Evolutionary conservation across 1,284 basidiomycete species (phyloP).

Genomic region (Ceratobasidium sp.): DNA sequence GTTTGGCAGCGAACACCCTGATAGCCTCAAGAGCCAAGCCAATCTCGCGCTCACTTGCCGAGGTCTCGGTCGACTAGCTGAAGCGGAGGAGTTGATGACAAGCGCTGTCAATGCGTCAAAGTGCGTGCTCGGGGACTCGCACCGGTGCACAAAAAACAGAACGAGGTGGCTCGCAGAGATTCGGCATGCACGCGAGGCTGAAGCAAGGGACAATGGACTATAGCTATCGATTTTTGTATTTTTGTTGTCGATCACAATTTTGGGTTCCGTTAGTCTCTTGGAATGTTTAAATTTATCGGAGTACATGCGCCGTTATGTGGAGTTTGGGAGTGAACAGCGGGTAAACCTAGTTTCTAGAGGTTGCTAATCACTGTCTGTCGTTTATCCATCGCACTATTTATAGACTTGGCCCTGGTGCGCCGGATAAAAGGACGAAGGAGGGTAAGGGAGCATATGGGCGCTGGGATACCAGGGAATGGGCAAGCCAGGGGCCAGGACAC

Average conservation of each 20-base stretch:
- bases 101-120: slow-evolving; percentile 10
- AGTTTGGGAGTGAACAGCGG: background rate
- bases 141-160: background rate
- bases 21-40: background rate
- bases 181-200: background rate
- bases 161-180: slow-evolving; percentile 1
- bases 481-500: too few species aligned
- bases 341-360: too few species aligned
- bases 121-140: background rate
- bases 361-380: background rate
- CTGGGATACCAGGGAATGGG: too few species aligned
- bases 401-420: too few species aligned
- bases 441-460: too few species aligned
- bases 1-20: slow-evolving; percentile 2
- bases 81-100: slow-evolving; percentile 17
- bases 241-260: too few species aligned
- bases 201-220: too few species aligned
- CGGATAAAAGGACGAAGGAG: too few species aligned
- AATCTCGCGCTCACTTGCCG: slow-evolving; percentile 9
- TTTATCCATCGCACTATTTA: background rate
- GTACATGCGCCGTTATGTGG: background rate
- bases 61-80: slow-evolving; percentile 12
- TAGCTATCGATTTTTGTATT: too few species aligned
- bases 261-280: too few species aligned
- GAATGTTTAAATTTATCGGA: too few species aligned